phyloP scores from a whole-genome alignment of 208 protist genomes.

The Trypanosoma platydactyli region DNA sequence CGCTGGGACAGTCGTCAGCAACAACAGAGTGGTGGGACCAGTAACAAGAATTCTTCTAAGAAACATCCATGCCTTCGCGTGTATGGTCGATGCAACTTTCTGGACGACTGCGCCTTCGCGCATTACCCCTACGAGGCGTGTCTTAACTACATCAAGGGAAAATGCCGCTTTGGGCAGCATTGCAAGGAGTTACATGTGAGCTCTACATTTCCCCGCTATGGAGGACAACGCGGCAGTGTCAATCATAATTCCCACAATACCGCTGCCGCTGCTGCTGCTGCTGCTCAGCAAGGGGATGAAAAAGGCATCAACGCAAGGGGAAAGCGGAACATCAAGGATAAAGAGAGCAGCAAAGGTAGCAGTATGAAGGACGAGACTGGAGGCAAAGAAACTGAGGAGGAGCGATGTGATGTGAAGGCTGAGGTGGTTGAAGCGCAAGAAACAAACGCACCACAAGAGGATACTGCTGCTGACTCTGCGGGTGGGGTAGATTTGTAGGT shows the following conservation, averaged over 20 bases:
- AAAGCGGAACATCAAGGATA: slow-evolving; percentile 8
- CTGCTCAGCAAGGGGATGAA: slow-evolving; percentile 3
- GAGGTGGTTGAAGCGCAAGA: not conserved
- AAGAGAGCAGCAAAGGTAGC: slow-evolving; percentile 25
- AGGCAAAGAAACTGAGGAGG: slow-evolving; percentile 13
- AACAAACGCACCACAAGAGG: not conserved
- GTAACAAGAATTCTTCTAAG: slow-evolving; percentile 14
- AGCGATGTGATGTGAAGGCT: slow-evolving; percentile 5
- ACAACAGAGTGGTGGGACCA: slow-evolving; percentile 12
- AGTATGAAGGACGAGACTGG: slow-evolving; percentile 21
- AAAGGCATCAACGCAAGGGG: slow-evolving; percentile 4
- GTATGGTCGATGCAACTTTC: slow-evolving; percentile 90
- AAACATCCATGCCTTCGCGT: slow-evolving; percentile 86
- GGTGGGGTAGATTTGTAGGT: not conserved
- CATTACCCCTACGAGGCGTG: slow-evolving; percentile 89
- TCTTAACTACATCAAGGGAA: slow-evolving; percentile 90
- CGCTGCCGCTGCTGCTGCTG: not conserved
- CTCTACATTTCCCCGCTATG: slow-evolving; percentile 43
- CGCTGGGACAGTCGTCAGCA: slow-evolving; percentile 28
- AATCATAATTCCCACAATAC: slow-evolving; percentile 9
- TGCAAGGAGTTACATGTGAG: slow-evolving; percentile 91
- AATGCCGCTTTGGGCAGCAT: slow-evolving; percentile 80
- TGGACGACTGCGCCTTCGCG: slow-evolving; percentile 84
- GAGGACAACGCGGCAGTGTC: slow-evolving; percentile 16
- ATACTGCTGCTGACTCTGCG: not conserved